Percentiles rank a stretch among this genome's conserved stretches.
These are phyloP conservation scores for Aspergillus sclerotiicarbonarius DNA, from an alignment of 495 filamentous ascomycete genomes.

Conservation along the genomic window DNA sequence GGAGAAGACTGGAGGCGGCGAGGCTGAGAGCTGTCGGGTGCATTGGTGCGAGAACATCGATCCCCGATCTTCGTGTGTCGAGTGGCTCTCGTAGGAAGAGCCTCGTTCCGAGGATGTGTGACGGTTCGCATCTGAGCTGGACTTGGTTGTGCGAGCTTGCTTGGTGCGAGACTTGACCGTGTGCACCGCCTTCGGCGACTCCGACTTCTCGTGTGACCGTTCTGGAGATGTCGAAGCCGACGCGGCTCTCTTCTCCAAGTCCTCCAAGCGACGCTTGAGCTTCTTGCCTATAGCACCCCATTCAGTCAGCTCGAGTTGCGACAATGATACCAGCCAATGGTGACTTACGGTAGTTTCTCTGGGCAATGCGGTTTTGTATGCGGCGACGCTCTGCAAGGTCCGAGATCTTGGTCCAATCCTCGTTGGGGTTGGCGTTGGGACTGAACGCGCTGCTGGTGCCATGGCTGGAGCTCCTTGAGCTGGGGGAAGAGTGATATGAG, in stretches of 20 bases:
- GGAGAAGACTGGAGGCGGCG: constrained; percentile 73
- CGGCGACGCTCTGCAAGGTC: constrained; percentile 90
- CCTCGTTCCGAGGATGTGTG: constrained; percentile 27
- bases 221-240: constrained; percentile 74
- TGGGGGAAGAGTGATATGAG: constrained; percentile 30
- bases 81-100: constrained; percentile 38
- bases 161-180: constrained; percentile 44
- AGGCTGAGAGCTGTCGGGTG: constrained; percentile 66
- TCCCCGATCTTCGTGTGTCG: constrained; percentile 44
- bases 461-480: constrained; percentile 63
- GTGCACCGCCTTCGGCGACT: constrained; percentile 40
- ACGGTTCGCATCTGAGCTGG: constrained; percentile 38
- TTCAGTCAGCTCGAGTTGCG: neutral
- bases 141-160: constrained; percentile 42
- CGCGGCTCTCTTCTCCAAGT: constrained; percentile 88
- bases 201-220: constrained; percentile 56
- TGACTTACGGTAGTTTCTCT: constrained; percentile 94
- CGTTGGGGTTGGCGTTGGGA: constrained; percentile 91
- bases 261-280: constrained; percentile 95
- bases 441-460: constrained; percentile 95
- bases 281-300: constrained; percentile 75
- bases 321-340: neutral
- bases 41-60: constrained; percentile 66
- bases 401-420: constrained; percentile 99
- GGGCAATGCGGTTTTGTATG: constrained; percentile 97